Evolutionary conservation across 495 filamentous ascomycete genomes (phyloP), one percentile per base, ranked within the genome.

Genomic region (Pseudoneurospora amorphoporcata): DNA sequence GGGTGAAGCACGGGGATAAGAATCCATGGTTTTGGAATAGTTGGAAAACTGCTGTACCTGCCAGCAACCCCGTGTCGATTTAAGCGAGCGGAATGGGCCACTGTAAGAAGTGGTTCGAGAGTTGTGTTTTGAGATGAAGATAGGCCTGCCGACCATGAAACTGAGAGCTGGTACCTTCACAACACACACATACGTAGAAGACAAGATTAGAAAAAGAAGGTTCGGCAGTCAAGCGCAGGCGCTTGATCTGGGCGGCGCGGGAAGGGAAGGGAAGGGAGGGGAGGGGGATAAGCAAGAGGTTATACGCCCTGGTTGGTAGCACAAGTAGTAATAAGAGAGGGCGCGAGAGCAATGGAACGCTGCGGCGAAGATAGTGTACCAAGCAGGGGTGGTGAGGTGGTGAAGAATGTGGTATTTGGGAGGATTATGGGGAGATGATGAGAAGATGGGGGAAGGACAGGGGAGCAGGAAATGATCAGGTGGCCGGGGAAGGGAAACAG

Each of bases 391-490:
- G 29, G 53, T 47, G 23, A 70, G 39, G 47, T 41, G n/a, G 35
- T 38, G 38, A 70, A 70, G 23, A 70, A 47, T 32, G 69, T 38
- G 39, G 47, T 39, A 43, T 38, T 19, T 17, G 72, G 42, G 42
- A n/a, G 14, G 42, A 43, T 43, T 8, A 73, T 32, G 77, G 75
- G 74, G 78, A 79, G 47, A 47, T 58, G 73, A 70, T 32, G 40
- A 84, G 74, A 83, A 81, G 37, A 82, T 82, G 39, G 83, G 83
- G 77, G 83, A 76, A 23, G 84, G 85, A 82, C 83, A 81, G 23
- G 83, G 86, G 69, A 82, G 85, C 77, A 81, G 82, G 76, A 79
- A 76, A 40, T 86, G 86, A 84, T 75, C 80, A 68, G 82, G 87
- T 23, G 23, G 43, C 43, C 43, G 43, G 43, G 43, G 23, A 47